Evolutionary conservation across 345 rosid species (phyloP).

Genomic region (Aquilaria yunnanensis): DNA sequence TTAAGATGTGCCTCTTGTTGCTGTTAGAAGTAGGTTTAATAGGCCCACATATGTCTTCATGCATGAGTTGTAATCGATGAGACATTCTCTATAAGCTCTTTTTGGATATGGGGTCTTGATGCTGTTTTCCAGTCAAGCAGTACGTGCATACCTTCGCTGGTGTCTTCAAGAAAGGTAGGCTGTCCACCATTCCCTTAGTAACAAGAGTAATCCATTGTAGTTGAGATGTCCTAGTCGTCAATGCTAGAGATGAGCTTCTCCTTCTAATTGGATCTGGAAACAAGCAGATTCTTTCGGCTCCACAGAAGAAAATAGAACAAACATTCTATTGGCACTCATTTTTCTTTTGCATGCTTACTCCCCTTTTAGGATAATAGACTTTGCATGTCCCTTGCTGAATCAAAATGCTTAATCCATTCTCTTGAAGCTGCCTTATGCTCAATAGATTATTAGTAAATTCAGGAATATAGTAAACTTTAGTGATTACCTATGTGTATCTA

Average conservation of each 20-base stretch:
- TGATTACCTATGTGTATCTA: neutral
- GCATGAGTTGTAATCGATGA: neutral
- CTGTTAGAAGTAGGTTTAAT: slow-evolving; percentile 3
- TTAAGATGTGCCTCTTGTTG: slow-evolving; percentile 8
- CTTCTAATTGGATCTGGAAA: no score
- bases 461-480: slow-evolving; percentile 6
- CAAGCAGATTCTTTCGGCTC: neutral
- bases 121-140: slow-evolving; percentile 8
- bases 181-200: slow-evolving; percentile 5
- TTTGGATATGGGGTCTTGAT: slow-evolving; percentile 7
- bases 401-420: neutral
- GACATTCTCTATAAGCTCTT: slow-evolving; percentile 5
- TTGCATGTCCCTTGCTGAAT: slow-evolving; percentile 4
- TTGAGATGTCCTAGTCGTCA: slow-evolving; percentile 8
- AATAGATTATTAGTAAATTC: slow-evolving; percentile 6
- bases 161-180: neutral
- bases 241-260: slow-evolving; percentile 6
- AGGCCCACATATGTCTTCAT: slow-evolving; percentile 11
- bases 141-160: slow-evolving; percentile 6
- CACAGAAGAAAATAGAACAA: neutral
- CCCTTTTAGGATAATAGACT: neutral
- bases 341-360: neutral
- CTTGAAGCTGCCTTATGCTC: neutral
- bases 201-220: slow-evolving; percentile 2
- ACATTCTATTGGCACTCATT: neutral